Base-by-base conservation (phyloP, 495 filamentous ascomycete genomes). In the Rusavskia elegans region DNA sequence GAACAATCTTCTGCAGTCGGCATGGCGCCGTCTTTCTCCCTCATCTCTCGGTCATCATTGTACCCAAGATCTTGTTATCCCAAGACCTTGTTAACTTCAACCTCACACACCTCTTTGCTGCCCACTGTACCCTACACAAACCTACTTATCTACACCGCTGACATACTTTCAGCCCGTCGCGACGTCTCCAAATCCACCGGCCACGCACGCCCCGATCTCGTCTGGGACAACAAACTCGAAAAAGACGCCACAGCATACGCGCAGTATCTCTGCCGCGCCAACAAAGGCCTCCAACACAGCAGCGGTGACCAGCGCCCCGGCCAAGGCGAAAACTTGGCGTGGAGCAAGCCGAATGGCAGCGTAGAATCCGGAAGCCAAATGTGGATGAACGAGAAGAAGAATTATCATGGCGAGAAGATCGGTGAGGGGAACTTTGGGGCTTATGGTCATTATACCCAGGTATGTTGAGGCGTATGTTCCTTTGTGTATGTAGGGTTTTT, bases 271-370 rank as follows among this genome's bases (percentile, higher is more conserved):
- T 66, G 58, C 40, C 25, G 53, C 2, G 57, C 55, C 20, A 57
- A 62, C 16, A 58, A 58, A 20, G 49, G 50, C 5, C 16, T 71
- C n/a, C 38, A 67, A 36, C 66, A 71, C 53, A 67, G 65, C 6
- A 53, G 50, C 23, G 59, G 55, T 17, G 54, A 59, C 19, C 48
- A 61, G 32, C 57, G 64, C 1, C 63, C 64, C 9, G 60, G 58
- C 38, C 61, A 66, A 46, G 68, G 68, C 16, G 69, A 70, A 53
- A 71, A 71, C 40, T 56, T 71, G 10, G 68, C 61, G 56, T 59
- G 59, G 66, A 32, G 17, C 25, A 53, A 36, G 3, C 48, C 38
- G 0, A 38, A 62, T 2, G 55, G 55, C 0, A 36, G 23, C 10
- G 39, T 62, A 10, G 54, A 48, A 29, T 35, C 46, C 1, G 62